Base-by-base conservation (phyloP, 768 basidiomycete species). In the Pleurotus djamor region DNA sequence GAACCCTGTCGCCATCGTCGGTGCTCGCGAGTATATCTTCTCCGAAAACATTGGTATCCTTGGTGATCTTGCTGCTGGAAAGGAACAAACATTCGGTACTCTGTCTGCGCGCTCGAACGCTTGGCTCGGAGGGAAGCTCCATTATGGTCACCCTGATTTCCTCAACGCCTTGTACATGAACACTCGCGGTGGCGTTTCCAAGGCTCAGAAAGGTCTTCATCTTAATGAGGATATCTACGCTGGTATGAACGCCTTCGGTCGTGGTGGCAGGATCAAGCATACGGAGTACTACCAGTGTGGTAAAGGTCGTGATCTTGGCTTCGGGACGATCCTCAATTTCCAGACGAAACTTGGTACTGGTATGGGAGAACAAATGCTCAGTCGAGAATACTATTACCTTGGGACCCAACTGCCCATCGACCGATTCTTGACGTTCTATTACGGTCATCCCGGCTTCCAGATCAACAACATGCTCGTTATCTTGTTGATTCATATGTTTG, bases 381-480 rank as follows among this genome's bases (percentile, higher is more conserved):
- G 94, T 76, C 87, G 97, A 62, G 97, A 98, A 74, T 98, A 99
- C 72, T 99, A 99, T 74, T 98, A 98, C 68, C 76, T 99, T 62
- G 97, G 97, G 34, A 99, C 97, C 32, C 97, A 98, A 70, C 84
- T 99, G 56, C 96, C 97, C 36, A 89, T 98, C 70, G 97, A 99
- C 72, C 88, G 97, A 48, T 99, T 99, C 87, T 78, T 99, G 74
- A 99, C 97, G 52, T 99, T 98, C 83, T 98, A 99, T 79, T 99
- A 99, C 66, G 96, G 94, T 48, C 97, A 98, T 72, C 97, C 97
- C 48, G 97, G 94, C 54, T 99, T 99, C 89, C 97, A 98, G 71
- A 96, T 99, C 79, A 98, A 99, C 83, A 99, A 98, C 73, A 98
- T 98, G 86, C 79, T 98, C 70, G 91, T 99, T 74, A 99, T 99